Percentiles rank a stretch among this genome's conserved stretches.
Conservation (phyloP, 768 basidiomycete genomes). For the Tulasnella calospora region DNA sequence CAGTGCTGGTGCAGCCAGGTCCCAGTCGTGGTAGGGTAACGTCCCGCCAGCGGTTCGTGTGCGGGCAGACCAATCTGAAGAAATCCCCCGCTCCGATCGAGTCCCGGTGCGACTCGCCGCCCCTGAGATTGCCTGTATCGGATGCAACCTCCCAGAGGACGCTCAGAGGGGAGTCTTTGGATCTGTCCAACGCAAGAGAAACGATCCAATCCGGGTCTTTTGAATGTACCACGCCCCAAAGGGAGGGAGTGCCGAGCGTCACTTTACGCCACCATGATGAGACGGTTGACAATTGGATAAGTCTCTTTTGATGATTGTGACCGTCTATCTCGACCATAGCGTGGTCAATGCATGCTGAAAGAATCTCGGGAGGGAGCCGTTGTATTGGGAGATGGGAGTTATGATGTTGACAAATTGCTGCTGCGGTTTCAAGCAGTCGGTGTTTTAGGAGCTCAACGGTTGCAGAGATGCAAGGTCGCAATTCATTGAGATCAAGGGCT, state of each 20-base stretch:
- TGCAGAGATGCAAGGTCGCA: background rate
- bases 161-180: background rate
- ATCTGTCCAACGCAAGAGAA: background rate
- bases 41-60: background rate
- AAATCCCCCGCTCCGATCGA: background rate
- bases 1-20: background rate
- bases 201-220: background rate
- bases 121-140: background rate
- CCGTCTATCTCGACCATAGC: background rate
- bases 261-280: background rate
- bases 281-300: background rate
- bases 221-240: background rate
- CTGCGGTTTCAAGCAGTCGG: background rate
- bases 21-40: background rate
- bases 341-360: background rate
- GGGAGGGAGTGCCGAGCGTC: background rate
- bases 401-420: background rate
- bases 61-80: background rate
- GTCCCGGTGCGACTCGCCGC: background rate
- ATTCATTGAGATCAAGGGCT: background rate
- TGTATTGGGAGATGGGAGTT: background rate
- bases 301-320: background rate
- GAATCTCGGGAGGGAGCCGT: background rate
- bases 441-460: background rate
- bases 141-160: background rate